Evolutionary conservation across 768 basidiomycete species (phyloP).

Genomic region (Lactifluus hygrophoroides): DNA sequence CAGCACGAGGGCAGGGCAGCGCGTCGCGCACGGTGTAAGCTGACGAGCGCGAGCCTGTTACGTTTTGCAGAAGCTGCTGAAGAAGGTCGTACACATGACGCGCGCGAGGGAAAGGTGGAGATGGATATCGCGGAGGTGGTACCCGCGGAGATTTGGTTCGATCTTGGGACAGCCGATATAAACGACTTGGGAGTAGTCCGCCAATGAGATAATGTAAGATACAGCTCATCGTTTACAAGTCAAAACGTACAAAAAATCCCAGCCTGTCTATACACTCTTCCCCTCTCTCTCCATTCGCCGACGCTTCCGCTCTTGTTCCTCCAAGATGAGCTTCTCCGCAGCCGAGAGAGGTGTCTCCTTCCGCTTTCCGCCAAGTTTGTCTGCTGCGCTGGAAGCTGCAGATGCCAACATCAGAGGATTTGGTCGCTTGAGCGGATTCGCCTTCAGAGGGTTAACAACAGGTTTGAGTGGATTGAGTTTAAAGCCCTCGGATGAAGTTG

Average conservation of each 20-base stretch:
- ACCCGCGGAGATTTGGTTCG: too few relatives aligned
- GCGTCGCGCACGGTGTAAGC: conserved; percentile 7
- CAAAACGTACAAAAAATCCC: conserved; percentile 10
- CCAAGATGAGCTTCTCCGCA: conserved; percentile 77
- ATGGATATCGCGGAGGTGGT: too few relatives aligned
- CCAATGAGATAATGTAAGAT: conserved; percentile 9
- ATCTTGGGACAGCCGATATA: too few relatives aligned
- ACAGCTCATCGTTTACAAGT: neutral
- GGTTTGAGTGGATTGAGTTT: conserved; percentile 58
- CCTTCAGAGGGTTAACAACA: conserved; percentile 49
- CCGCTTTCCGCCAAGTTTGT: conserved; percentile 49
- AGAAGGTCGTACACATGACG: too few relatives aligned
- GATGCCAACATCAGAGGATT: conserved; percentile 62
- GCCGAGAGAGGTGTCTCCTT: conserved; percentile 58
- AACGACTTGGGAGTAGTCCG: neutral
- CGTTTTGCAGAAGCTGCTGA: too few relatives aligned
- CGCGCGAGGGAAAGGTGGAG: too few relatives aligned
- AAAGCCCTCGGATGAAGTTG: conserved; percentile 34
- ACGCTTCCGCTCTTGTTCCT: conserved; percentile 87
- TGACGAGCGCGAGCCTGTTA: conserved; percentile 7
- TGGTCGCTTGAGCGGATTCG: conserved; percentile 61
- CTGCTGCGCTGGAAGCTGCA: conserved; percentile 29
- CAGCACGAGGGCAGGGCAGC: too few relatives aligned
- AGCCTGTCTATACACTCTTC: conserved; percentile 4
- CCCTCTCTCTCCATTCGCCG: conserved; percentile 57